Conservation (phyloP, 2,329 filamentous ascomycete genomes). For the Botrytis sinoallii region DNA sequence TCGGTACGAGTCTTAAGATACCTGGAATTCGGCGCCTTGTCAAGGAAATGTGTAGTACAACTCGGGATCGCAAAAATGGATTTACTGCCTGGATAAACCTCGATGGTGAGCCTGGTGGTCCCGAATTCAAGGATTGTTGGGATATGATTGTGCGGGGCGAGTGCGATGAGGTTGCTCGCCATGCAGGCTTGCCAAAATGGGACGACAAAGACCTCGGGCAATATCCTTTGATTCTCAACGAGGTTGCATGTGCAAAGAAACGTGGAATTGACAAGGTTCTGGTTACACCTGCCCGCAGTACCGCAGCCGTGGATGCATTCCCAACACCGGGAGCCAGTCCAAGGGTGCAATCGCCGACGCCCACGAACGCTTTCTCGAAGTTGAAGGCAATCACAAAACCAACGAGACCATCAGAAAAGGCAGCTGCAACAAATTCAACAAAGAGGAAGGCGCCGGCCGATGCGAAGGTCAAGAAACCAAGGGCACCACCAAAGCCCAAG, state of each 20-base stretch:
- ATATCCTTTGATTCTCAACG: constrained; percentile 45
- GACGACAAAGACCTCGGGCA: constrained; percentile 54
- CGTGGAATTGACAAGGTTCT: constrained; percentile 45
- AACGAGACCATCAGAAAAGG: not conserved
- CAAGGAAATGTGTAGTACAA: constrained; percentile 83
- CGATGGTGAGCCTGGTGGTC: constrained; percentile 75
- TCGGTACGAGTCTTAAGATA: constrained; percentile 93
- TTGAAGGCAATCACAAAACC: constrained; percentile 8
- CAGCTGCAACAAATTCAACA: not conserved
- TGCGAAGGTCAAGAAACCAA: constrained; percentile 15
- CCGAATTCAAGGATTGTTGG: constrained; percentile 89
- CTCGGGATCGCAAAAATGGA: constrained; percentile 77
- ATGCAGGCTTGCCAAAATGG: constrained; percentile 62
- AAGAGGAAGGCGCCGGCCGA: constrained; percentile 11
- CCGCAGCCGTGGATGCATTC: constrained; percentile 47
- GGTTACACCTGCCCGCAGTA: constrained; percentile 38
- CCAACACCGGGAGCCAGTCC: constrained; percentile 59
- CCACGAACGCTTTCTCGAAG: constrained; percentile 24
- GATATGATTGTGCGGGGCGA: constrained; percentile 84
- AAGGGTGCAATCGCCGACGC: constrained; percentile 41
- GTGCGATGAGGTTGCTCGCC: constrained; percentile 80
- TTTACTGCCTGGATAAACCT: constrained; percentile 94
- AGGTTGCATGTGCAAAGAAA: constrained; percentile 43
- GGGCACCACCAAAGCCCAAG: constrained; percentile 6
- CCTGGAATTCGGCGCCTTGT: constrained; percentile 87